phyloP scores from a whole-genome alignment of 306 rosid genomes.

The Sindora glabra region DNA sequence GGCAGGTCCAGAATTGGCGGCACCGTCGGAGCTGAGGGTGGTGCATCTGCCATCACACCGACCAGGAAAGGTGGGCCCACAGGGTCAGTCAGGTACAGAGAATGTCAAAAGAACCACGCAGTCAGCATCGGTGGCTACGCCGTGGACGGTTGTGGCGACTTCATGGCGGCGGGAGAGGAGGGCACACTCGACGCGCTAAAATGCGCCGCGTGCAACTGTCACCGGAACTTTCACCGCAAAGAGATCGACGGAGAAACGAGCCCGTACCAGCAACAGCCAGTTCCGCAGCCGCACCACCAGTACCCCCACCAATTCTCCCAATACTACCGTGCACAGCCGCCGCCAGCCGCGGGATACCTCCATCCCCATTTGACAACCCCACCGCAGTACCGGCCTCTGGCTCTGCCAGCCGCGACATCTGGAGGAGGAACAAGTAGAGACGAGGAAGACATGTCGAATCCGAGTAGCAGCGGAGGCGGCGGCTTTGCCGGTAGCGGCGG shows the following conservation, averaged over 20 bases:
- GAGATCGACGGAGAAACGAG: constrained; percentile 31
- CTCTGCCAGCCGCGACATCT: constrained; percentile 34
- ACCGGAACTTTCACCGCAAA: constrained; percentile 85
- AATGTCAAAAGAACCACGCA: constrained; percentile 86
- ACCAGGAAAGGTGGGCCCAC: constrained; percentile 15
- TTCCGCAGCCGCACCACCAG: constrained; percentile 13
- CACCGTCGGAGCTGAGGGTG: constrained; percentile 20
- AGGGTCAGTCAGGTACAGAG: constrained; percentile 39
- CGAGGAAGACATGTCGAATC: constrained; percentile 66
- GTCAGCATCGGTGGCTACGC: constrained; percentile 60
- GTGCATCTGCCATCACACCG: not conserved
- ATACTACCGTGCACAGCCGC: constrained; percentile 35
- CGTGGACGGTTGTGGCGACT: constrained; percentile 84
- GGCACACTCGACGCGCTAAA: constrained; percentile 68
- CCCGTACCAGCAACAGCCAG: constrained; percentile 9
- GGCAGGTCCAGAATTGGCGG: constrained; percentile 11
- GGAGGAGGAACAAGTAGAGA: constrained; percentile 43
- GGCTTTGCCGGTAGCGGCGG: constrained; percentile 17
- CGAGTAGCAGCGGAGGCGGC: constrained; percentile 66
- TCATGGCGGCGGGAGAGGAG: constrained; percentile 66
- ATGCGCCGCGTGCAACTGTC: constrained; percentile 92
- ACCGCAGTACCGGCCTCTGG: constrained; percentile 37
- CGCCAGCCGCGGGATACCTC: constrained; percentile 41
- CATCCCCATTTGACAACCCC: constrained; percentile 28
- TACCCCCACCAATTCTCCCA: constrained; percentile 34